Conservation (phyloP, 2,329 filamentous ascomycete species). For the Aphanocladium album region DNA sequence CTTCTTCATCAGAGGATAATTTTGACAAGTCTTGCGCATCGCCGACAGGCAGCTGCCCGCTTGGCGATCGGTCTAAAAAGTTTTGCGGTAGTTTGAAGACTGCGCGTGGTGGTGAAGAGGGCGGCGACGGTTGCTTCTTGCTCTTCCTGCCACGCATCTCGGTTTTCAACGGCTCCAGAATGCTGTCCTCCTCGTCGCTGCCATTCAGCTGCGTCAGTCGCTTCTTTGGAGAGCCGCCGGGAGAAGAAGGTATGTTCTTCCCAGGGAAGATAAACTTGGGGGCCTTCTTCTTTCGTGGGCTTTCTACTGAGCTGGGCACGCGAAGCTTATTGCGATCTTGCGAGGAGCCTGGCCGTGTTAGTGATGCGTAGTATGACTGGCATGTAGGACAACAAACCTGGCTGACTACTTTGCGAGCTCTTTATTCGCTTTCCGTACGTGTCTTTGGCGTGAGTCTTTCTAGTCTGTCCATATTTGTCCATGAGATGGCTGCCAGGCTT, state of each 20-base stretch:
- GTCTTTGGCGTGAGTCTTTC: constrained; percentile 14
- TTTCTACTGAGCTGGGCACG: constrained; percentile 6
- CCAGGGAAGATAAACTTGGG: neutral
- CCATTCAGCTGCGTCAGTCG: neutral
- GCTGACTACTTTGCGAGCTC: constrained; percentile 20
- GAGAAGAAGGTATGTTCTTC: neutral
- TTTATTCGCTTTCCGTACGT: constrained; percentile 23
- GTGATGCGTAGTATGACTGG: neutral
- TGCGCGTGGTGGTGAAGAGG: constrained; percentile 16
- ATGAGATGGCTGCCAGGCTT: constrained; percentile 20
- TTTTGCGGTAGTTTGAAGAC: constrained; percentile 19
- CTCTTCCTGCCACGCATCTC: neutral
- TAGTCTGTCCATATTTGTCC: constrained; percentile 22
- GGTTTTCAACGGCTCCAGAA: neutral
- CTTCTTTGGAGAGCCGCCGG: constrained; percentile 1
- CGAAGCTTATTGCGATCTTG: neutral
- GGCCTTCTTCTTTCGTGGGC: constrained; percentile 1
- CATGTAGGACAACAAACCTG: neutral
- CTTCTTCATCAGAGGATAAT: neutral
- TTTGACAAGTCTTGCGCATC: neutral
- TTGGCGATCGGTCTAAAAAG: neutral
- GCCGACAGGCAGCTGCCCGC: neutral
- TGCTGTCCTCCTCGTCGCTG: constrained; percentile 2
- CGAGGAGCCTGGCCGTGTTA: constrained; percentile 7
- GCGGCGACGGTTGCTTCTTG: constrained; percentile 4